phyloP scores from a whole-genome alignment of 2,329 filamentous ascomycete species.

The Fusarium ambrosium region DNA sequence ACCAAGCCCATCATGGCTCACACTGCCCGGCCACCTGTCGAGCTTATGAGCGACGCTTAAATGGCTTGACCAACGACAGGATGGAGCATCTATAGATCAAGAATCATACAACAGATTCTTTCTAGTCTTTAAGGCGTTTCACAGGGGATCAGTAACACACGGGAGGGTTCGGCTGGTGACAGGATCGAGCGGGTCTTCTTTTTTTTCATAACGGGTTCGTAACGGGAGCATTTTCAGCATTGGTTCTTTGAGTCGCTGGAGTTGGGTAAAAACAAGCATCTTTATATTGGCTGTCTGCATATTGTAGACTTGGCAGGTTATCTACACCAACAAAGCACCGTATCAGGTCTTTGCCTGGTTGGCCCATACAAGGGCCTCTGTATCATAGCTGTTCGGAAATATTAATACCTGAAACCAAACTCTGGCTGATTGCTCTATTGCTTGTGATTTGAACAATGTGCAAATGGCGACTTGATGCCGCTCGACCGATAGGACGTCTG shows the following conservation, averaged over 20 bases:
- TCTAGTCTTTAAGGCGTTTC: constrained; percentile 39
- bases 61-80: not conserved
- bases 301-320: constrained; percentile 10
- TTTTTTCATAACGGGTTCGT: constrained; percentile 19
- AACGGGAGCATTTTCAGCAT: constrained; percentile 39
- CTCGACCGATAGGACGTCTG: not conserved
- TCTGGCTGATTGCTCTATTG: not conserved
- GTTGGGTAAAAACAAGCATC: constrained; percentile 40
- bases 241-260: constrained; percentile 29
- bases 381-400: constrained; percentile 26
- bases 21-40: constrained; percentile 73
- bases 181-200: constrained; percentile 16
- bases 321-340: constrained; percentile 13
- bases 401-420: constrained; percentile 28
- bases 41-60: constrained; percentile 68
- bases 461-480: not conserved
- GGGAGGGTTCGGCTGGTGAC: constrained; percentile 10
- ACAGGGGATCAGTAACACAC: constrained; percentile 14
- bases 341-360: constrained; percentile 19
- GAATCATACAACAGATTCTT: not conserved
- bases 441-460: not conserved
- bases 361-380: constrained; percentile 16
- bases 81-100: not conserved
- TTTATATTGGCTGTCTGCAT: constrained; percentile 21
- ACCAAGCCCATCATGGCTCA: constrained; percentile 68